These are phyloP conservation scores for Fistulinella prunicolor DNA, from an alignment of 768 basidiomycete species.

Conservation along the genomic window DNA sequence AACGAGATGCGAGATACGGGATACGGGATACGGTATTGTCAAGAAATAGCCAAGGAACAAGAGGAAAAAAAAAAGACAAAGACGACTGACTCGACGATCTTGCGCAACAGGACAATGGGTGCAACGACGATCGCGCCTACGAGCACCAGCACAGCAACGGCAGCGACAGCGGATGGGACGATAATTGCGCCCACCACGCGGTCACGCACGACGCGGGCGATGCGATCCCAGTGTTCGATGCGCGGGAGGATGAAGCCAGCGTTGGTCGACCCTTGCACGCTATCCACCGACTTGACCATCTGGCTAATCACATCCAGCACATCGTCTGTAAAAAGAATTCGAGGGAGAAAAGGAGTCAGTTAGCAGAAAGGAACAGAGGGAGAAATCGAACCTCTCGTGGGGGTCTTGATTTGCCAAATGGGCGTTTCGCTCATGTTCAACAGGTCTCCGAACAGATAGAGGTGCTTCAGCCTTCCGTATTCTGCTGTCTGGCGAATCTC, in stretches of 20 bases:
- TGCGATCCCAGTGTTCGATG: constrained; percentile 10
- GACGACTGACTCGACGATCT: background rate
- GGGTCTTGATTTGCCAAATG: constrained; percentile 9
- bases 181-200: constrained; percentile 1
- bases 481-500: constrained; percentile 13
- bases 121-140: background rate
- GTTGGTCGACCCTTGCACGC: constrained; percentile 8
- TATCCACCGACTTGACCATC: constrained; percentile 10
- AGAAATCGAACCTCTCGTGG: constrained; percentile 7
- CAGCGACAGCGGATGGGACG: constrained; percentile 3
- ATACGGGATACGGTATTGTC: too few species aligned
- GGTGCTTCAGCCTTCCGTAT: constrained; percentile 17
- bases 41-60: too few species aligned
- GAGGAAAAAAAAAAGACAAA: background rate
- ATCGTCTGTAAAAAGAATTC: background rate
- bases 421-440: constrained; percentile 6
- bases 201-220: background rate
- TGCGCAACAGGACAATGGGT: background rate
- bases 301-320: constrained; percentile 8
- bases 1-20: too few species aligned
- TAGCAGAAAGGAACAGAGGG: background rate
- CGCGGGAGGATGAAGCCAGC: constrained; percentile 5
- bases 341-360: background rate
- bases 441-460: constrained; percentile 13
- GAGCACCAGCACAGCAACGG: background rate